Evolutionary conservation across 805 yeast genomes (phyloP).

Genomic region (Danielia oregonensis): DNA sequence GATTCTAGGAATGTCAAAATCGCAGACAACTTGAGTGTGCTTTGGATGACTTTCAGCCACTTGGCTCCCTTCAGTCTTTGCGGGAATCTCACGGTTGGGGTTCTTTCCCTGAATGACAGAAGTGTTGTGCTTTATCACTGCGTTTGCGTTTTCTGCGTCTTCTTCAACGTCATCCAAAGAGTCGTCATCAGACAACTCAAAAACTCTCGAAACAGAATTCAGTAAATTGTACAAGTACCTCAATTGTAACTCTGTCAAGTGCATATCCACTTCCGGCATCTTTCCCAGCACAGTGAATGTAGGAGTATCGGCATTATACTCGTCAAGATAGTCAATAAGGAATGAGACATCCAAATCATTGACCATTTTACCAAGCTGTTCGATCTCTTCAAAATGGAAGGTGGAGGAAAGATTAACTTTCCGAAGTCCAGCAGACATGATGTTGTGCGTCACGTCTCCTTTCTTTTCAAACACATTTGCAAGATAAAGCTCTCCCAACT

Average conservation of each 20-base stretch:
- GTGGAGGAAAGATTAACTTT: slow-evolving; percentile 66
- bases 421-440: slow-evolving; percentile 64
- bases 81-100: background rate
- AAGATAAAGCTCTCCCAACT: slow-evolving; percentile 80
- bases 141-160: slow-evolving; percentile 67
- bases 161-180: slow-evolving; percentile 49
- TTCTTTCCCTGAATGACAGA: background rate
- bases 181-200: slow-evolving; percentile 38
- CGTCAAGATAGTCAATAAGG: slow-evolving; percentile 53
- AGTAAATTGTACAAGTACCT: slow-evolving; percentile 52
- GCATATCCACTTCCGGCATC: slow-evolving; percentile 59
- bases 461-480: slow-evolving; percentile 50
- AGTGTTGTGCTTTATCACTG: slow-evolving; percentile 29
- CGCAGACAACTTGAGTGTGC: slow-evolving; percentile 40
- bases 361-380: slow-evolving; percentile 61
- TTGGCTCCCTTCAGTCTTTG: background rate
- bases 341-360: slow-evolving; percentile 62
- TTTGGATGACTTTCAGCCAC: slow-evolving; percentile 20
- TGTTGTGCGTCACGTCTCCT: slow-evolving; percentile 39
- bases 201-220: slow-evolving; percentile 52
- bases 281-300: slow-evolving; percentile 50
- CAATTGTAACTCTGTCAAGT: slow-evolving; percentile 71
- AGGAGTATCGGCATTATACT: slow-evolving; percentile 37
- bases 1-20: slow-evolving; percentile 58
- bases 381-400: slow-evolving; percentile 44